phyloP scores from a whole-genome alignment of 768 basidiomycete species.

The Galerina marginata region DNA sequence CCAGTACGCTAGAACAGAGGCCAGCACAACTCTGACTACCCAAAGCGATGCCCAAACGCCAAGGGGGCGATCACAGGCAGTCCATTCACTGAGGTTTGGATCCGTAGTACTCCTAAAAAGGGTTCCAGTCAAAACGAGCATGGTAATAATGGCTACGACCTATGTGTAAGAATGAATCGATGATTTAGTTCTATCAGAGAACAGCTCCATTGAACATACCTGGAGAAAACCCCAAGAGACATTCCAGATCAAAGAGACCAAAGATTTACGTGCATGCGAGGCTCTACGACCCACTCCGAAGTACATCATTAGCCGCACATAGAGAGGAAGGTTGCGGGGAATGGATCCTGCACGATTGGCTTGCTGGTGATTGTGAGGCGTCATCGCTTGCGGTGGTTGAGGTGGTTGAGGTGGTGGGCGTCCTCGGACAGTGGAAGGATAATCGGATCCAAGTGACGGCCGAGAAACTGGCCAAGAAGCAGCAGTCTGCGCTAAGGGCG shows the following conservation, averaged over 20 bases:
- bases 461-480: neutral
- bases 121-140: constrained; percentile 54
- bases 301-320: constrained; percentile 37
- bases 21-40: constrained; percentile 58
- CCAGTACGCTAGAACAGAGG: constrained; percentile 59
- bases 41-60: constrained; percentile 73
- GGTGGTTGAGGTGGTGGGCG: neutral
- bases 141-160: constrained; percentile 55
- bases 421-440: neutral
- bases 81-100: constrained; percentile 55
- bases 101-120: constrained; percentile 50
- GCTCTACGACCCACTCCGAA: constrained; percentile 62
- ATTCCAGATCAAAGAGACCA: constrained; percentile 58
- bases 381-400: neutral
- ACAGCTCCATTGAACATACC: constrained; percentile 33
- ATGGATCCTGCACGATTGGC: constrained; percentile 25
- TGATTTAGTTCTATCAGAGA: neutral
- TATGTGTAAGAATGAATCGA: constrained; percentile 28
- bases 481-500: neutral
- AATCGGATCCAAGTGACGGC: neutral
- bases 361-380: constrained; percentile 2
- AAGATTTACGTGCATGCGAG: constrained; percentile 53
- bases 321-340: constrained; percentile 26
- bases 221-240: constrained; percentile 57
- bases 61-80: constrained; percentile 66